Evolutionary conservation across 2,329 filamentous ascomycete genomes (phyloP), one percentile per base, ranked within the genome.

Genomic region (Sporothrix inflata): DNA sequence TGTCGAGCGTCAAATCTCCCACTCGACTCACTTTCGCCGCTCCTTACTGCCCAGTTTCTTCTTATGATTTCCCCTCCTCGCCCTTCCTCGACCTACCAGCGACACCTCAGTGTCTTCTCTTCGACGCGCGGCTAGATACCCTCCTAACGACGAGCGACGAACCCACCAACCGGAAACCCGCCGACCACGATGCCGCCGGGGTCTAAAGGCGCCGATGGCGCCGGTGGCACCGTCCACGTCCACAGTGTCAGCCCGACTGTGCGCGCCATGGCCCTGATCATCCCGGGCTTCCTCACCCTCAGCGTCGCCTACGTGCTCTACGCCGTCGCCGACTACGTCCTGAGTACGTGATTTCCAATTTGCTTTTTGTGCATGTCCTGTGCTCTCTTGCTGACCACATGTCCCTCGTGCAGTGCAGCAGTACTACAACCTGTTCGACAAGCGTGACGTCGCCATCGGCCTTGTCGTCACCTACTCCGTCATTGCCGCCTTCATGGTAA

Each of bases 251-350:
- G 74, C 60, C 27, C 55, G 19, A 24, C 53, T 3, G 73, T 73
- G 72, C 74, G 74, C 27, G 38, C 40, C 21, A 51, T 74, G 53
- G 63, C 75, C 0, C 12, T 71, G 73, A 81, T 91, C 71, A 89
- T 97, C 72, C 94, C 94, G 4, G 76, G 90, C 51, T 79, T 95
- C 68, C 86, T 97, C 53, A 81, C 89, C 45, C 90, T 86, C 40
- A 84, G 88, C 49, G 85, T 93, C 74, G 89, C 85, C 49, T 94
- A 93, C 80, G 88, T 88, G 24, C 91, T 89, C 45, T 97, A 92
- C 82, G 89, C 90, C 16, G 80, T 94, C 66, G 88, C 92, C 66
- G 89, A 87, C 74, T 85, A 86, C 61, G 81, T 94, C 74, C 92
- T 91, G 79, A 84, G 92, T 94, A 81, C 78, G 90, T 84, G 21